Evolutionary conservation across 257 asterid species (phyloP), one percentile per base, ranked within the genome.

Genomic region (Gentiana dahurica): DNA sequence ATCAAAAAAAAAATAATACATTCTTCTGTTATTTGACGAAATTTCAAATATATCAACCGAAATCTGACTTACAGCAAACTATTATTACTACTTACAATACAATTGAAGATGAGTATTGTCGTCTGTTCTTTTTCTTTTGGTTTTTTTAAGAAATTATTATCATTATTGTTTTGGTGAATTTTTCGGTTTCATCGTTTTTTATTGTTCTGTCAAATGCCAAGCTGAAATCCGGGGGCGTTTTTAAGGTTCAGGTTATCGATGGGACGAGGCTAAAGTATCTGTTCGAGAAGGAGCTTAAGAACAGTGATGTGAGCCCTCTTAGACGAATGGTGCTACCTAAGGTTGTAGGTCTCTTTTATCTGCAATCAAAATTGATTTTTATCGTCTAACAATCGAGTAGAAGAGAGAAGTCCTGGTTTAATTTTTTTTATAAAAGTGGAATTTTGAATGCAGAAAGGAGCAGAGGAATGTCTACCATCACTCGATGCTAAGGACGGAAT

Each of bases 281-380:
- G 43, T 77, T 77, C 43, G 69, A 63, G 57, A 77, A 77, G 75
- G 71, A 68, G 62, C 75, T 77, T n/a, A 71, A 73, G 62, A 77
- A 66, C 49, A 77, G 83, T 12, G 83, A 77, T 43, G 83, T 77
- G 8, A 63, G 77, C 54, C 50, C 75, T 59, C 73, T 77, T 12
- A 73, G 71, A 62, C 64, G 83, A 51, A 74, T 77, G 37, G 59
- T 77, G 39, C 69, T 77, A 45, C 83, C 83, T 46, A 77, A 77
- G 79, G 83, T 73, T 54, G 54, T 59, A 34, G 24, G 5, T 9
- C 24, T 36, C 54, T 62, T 13, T 45, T 54, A n/a, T 13, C 50
- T n/a, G 33, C 50, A 39, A 33, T 24, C 24, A 24, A 24, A 24
- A 24, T 49, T 10, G 50, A 53, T 56, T 12, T 47, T 38, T 8